These are phyloP conservation scores for Phylloporus arenicola DNA, from an alignment of 768 basidiomycete species.

Conservation along the genomic window DNA sequence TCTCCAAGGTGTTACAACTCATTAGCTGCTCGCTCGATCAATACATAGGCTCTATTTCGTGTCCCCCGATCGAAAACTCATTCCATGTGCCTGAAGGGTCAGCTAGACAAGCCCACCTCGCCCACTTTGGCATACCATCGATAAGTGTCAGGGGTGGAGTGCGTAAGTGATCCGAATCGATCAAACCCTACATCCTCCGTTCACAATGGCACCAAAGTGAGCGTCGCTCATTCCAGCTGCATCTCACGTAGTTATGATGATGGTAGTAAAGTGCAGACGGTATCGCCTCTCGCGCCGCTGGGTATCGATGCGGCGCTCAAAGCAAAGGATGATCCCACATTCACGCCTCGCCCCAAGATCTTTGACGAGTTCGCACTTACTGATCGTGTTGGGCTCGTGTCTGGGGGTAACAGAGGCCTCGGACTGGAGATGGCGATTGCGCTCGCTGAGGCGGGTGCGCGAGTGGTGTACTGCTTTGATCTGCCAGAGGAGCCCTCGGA, in stretches of 20 bases:
- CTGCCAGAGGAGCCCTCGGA: slow-evolving; percentile 49
- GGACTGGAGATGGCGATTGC: slow-evolving; percentile 83
- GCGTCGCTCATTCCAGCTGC: not conserved
- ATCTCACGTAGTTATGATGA: not conserved
- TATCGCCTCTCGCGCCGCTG: slow-evolving; percentile 54
- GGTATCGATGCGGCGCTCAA: slow-evolving; percentile 57
- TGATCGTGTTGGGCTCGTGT: slow-evolving; percentile 56
- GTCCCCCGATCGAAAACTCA: too few species aligned
- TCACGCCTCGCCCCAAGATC: slow-evolving; percentile 43
- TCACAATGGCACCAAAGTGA: not conserved
- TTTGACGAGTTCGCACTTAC: slow-evolving; percentile 55
- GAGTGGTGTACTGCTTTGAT: slow-evolving; percentile 66
- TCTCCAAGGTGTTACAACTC: too few species aligned
- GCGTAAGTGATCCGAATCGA: not conserved
- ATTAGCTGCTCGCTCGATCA: too few species aligned
- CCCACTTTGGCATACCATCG: not conserved
- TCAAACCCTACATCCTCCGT: not conserved
- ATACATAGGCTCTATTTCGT: too few species aligned
- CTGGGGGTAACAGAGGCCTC: slow-evolving; percentile 62
- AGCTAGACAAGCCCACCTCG: not conserved
- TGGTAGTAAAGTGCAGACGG: slow-evolving; percentile 32
- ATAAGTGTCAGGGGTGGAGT: not conserved
- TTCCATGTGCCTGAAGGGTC: not conserved
- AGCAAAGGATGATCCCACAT: slow-evolving; percentile 33
- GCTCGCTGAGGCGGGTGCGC: slow-evolving; percentile 66